Percentiles rank a stretch among this genome's conserved stretches.
These are phyloP conservation scores for Plasmodium coatneyi DNA, from an alignment of 169 alveolate species.

Conservation along the genomic window DNA sequence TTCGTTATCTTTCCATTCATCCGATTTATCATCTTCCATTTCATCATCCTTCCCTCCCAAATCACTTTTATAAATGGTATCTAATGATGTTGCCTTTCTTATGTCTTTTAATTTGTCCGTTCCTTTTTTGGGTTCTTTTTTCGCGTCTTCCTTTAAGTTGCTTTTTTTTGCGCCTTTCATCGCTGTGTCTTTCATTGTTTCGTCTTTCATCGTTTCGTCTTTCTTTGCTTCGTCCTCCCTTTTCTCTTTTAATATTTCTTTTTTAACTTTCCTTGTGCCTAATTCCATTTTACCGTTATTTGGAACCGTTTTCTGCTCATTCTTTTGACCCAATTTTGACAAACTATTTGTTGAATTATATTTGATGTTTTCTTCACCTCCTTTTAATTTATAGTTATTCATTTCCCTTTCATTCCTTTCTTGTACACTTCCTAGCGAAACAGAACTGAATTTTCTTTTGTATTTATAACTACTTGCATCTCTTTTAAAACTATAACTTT, in stretches of 20 bases:
- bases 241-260: not conserved
- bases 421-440: not conserved
- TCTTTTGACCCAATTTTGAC: not conserved
- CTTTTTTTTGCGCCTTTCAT: not conserved
- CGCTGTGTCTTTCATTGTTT: not conserved
- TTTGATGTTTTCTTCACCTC: not conserved
- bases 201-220: not conserved
- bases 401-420: not conserved
- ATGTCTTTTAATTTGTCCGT: not conserved
- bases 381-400: not conserved
- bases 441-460: not conserved
- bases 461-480: not conserved
- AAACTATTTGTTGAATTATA: not conserved
- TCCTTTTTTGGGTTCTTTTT: not conserved
- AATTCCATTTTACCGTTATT: not conserved
- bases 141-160: not conserved
- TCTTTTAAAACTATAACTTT: not conserved
- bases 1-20: slow-evolving; percentile 32
- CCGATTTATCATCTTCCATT: not conserved
- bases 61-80: not conserved
- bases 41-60: not conserved
- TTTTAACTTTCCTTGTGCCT: not conserved
- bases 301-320: not conserved
- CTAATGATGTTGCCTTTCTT: not conserved
- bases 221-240: not conserved